Conservation (phyloP, 2,329 filamentous ascomycete genomes). For the Endothia cerciana region DNA sequence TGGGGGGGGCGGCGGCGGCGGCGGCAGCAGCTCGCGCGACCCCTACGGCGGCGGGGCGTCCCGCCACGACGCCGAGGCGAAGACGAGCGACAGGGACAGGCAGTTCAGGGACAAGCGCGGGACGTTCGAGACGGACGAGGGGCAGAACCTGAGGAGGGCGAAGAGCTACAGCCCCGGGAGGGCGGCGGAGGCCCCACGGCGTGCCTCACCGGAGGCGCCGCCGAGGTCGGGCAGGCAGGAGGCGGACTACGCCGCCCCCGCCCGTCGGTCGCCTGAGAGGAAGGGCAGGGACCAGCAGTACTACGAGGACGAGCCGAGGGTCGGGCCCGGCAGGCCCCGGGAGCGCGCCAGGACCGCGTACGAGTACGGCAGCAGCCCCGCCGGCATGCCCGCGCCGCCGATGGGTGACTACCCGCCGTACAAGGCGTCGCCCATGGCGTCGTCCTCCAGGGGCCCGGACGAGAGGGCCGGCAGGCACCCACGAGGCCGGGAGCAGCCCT, state of each 20-base stretch:
- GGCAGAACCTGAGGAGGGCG: slow-evolving; percentile 18
- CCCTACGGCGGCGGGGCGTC: slow-evolving; percentile 11
- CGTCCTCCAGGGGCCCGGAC: slow-evolving; percentile 1
- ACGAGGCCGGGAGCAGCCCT: slow-evolving; percentile 19
- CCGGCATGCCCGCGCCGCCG: slow-evolving; percentile 15
- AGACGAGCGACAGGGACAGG: slow-evolving; percentile 16
- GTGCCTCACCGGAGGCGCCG: slow-evolving; percentile 16
- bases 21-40: background rate
- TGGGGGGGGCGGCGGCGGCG: no score
- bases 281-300: slow-evolving; percentile 17
- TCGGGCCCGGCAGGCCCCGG: background rate
- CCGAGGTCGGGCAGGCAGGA: slow-evolving; percentile 19
- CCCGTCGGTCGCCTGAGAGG: slow-evolving; percentile 4
- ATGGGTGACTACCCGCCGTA: slow-evolving; percentile 21
- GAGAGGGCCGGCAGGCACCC: slow-evolving; percentile 21
- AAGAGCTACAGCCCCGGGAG: slow-evolving; percentile 27
- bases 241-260: slow-evolving; percentile 7
- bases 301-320: slow-evolving; percentile 20
- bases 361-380: slow-evolving; percentile 5
- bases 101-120: slow-evolving; percentile 25
- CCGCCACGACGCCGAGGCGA: slow-evolving; percentile 24
- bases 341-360: background rate
- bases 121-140: slow-evolving; percentile 23
- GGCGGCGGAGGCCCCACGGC: slow-evolving; percentile 16
- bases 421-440: slow-evolving; percentile 7